Base-by-base conservation (phyloP, 306 rosid species). In the Casuarina glauca region DNA sequence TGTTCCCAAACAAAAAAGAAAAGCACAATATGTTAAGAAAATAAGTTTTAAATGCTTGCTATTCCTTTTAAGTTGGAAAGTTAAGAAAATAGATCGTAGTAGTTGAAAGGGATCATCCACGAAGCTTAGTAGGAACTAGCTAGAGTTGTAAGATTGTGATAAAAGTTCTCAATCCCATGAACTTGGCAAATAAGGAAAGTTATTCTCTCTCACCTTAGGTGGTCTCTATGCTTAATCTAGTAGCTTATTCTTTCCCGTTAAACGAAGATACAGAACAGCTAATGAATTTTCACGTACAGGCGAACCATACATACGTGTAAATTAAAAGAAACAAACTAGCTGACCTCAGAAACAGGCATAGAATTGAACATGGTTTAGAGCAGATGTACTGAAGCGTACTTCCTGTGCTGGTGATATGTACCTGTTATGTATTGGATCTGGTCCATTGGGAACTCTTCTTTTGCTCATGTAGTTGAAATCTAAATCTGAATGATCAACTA, bases 351-450 rank as follows among this genome's bases (percentile, higher is more conserved):
- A 38, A 39, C 4, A 15, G 6, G 5, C 20, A 63, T 4, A 38
- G 4, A 39, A 2, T 15, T 1, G 17, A 41, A 42, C 9, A 8
- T 17, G 49, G 38, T 63, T 0, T 5, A 13, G 4, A 13, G 5
- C 9, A 12, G 4, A 63, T 63, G 16, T 36, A 2, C 13, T 26
- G 32, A 26, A 26, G 32, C 32, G 32, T 26, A 26, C 32, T 26
- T 26, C 32, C 32, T 26, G 32, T 26, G 1, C 5, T 61, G 43
- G 9, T 61, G 8, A 66, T 74, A 76, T 2, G 19, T 77, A 94
- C 98, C 98, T 94, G 94, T 94, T 94, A 74, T 94, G 98, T 79
- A 94, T 94, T 26, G 98, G 97, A 88, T 94, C 97, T 51, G 97
- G 96, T 41, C 98, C 98, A 73, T 91, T 91, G 32, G 98, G 97